phyloP scores from a whole-genome alignment of 805 yeast genomes.

The Schizosaccharomyces cryophilus region DNA sequence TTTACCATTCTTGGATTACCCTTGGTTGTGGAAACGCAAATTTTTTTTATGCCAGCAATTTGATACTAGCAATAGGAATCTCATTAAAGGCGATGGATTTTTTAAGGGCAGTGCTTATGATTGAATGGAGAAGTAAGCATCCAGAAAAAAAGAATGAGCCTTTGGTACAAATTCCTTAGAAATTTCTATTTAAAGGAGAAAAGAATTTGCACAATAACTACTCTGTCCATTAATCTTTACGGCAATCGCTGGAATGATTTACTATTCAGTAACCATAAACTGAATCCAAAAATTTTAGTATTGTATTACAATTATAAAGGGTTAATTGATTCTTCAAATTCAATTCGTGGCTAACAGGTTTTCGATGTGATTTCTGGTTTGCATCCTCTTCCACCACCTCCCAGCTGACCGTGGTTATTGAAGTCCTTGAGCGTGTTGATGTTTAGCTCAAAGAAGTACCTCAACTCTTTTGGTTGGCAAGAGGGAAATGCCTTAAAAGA shows the following conservation, averaged over 20 bases:
- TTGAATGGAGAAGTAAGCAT: conserved; percentile 21
- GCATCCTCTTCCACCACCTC: neutral
- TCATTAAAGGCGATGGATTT: conserved; percentile 48
- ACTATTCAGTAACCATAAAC: neutral
- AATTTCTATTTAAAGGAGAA: neutral
- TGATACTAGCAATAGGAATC: conserved; percentile 51
- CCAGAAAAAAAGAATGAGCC: neutral
- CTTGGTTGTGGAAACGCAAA: conserved; percentile 88
- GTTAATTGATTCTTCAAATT: no score
- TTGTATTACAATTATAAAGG: no score
- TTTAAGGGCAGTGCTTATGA: conserved; percentile 52
- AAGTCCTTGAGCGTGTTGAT: neutral
- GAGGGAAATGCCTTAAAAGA: conserved; percentile 2
- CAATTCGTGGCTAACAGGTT: no score
- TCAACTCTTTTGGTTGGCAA: conserved; percentile 1
- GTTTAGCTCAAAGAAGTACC: neutral
- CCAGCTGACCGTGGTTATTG: neutral
- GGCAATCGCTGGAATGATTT: neutral
- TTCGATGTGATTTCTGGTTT: neutral
- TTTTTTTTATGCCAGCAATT: conserved; percentile 81
- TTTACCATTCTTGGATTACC: conserved; percentile 83
- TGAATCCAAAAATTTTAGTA: no score
- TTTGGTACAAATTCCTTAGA: neutral
- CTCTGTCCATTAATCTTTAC: neutral
- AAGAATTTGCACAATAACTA: neutral